phyloP scores from a whole-genome alignment of 768 basidiomycete genomes.

The Dacryopinax primogenitus region DNA sequence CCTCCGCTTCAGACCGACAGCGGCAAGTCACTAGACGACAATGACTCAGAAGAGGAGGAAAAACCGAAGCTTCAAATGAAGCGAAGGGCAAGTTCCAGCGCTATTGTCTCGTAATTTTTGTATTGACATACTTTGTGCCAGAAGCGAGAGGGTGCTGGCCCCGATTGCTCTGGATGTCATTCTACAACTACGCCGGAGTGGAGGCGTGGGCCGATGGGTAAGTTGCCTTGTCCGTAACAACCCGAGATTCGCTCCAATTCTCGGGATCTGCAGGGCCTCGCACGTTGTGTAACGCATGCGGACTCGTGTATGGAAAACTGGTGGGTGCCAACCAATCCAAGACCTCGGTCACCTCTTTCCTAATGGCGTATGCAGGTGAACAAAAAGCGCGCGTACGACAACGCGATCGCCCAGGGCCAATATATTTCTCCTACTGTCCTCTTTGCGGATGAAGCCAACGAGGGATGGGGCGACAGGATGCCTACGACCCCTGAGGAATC shows the following conservation, averaged over 20 bases:
- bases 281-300: slow-evolving; percentile 14
- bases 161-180: slow-evolving; percentile 62
- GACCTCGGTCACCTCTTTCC: neutral
- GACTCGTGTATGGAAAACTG: slow-evolving; percentile 13
- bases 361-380: slow-evolving; percentile 2
- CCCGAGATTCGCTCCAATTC: neutral
- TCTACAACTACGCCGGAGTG: slow-evolving; percentile 82
- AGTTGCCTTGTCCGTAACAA: neutral
- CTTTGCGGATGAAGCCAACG: slow-evolving; percentile 1
- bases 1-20: neutral
- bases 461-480: slow-evolving; percentile 5
- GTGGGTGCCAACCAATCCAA: neutral
- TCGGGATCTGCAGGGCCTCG: slow-evolving; percentile 8
- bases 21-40: slow-evolving; percentile 1
- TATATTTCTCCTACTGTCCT: neutral
- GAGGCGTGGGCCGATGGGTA: slow-evolving; percentile 71
- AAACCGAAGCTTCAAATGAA: neutral
- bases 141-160: slow-evolving; percentile 2
- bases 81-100: neutral
- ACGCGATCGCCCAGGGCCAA: slow-evolving; percentile 1
- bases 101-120: neutral
- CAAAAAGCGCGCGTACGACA: slow-evolving; percentile 6
- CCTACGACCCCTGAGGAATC: slow-evolving; percentile 3
- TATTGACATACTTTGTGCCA: neutral
- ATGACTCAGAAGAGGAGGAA: slow-evolving; percentile 1